phyloP scores from a whole-genome alignment of 2,329 filamentous ascomycete genomes.

The Ophiocordyceps sinensis region DNA sequence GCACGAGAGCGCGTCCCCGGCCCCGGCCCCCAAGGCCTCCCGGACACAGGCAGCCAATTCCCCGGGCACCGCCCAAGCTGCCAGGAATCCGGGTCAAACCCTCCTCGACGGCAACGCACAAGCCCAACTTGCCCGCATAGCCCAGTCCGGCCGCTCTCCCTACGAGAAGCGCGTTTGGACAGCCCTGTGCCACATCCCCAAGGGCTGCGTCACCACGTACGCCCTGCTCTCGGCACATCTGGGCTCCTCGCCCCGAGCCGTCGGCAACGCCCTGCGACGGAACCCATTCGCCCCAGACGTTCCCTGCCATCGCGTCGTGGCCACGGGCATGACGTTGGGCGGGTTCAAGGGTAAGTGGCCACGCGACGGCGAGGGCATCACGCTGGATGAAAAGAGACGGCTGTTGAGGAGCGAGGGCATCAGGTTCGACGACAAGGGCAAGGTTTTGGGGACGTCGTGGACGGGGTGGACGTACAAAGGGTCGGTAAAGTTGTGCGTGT shows the following conservation, averaged over 20 bases:
- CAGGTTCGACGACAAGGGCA: slow-evolving; percentile 43
- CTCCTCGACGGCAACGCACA: slow-evolving; percentile 14
- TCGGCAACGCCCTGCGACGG: slow-evolving; percentile 60
- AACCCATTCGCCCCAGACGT: slow-evolving; percentile 77
- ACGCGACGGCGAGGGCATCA: slow-evolving; percentile 44
- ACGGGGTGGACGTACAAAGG: slow-evolving; percentile 17
- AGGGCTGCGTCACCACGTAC: slow-evolving; percentile 65
- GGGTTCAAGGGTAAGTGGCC: slow-evolving; percentile 58
- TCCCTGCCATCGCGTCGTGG: slow-evolving; percentile 70
- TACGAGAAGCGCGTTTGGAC: slow-evolving; percentile 55
- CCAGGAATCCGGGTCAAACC: background rate
- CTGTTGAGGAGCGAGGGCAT: slow-evolving; percentile 52
- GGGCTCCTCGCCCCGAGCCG: slow-evolving; percentile 56
- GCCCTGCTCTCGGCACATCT: slow-evolving; percentile 54
- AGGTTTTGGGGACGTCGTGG: slow-evolving; percentile 44
- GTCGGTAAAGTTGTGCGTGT: background rate
- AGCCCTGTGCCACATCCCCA: slow-evolving; percentile 62
- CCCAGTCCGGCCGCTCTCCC: slow-evolving; percentile 27
- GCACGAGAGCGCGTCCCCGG: background rate
- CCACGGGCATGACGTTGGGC: slow-evolving; percentile 55
- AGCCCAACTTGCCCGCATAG: slow-evolving; percentile 29
- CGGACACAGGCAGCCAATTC: too few relatives aligned
- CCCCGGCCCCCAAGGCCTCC: background rate
- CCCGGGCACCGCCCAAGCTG: background rate
- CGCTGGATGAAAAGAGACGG: slow-evolving; percentile 48